phyloP scores from a whole-genome alignment of 78 protist species.

The Dictyostelium brefeldianum region DNA sequence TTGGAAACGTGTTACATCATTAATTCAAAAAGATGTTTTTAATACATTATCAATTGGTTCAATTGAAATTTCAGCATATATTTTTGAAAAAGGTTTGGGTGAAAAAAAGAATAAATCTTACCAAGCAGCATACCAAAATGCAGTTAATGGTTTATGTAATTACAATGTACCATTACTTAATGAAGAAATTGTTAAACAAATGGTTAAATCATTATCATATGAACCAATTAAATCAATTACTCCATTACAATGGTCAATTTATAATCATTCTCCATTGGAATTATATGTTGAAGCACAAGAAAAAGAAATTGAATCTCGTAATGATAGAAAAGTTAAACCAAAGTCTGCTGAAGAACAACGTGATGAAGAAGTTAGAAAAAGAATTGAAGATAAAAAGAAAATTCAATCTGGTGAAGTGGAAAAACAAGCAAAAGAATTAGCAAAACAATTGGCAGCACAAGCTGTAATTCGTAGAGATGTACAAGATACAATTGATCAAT shows the following conservation, averaged over 20 bases:
- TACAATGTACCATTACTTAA: conserved; percentile 19
- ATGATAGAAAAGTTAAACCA: conserved; percentile 26
- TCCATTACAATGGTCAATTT: conserved; percentile 45
- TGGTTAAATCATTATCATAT: neutral
- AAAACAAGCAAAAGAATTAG: conserved; percentile 51
- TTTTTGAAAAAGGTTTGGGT: conserved; percentile 39
- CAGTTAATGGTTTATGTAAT: neutral
- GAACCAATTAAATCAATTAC: conserved; percentile 8
- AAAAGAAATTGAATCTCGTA: neutral
- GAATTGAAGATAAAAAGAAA: conserved; percentile 56
- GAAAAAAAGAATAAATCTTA: neutral
- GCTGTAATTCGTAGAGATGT: conserved; percentile 46
- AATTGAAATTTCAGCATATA: neutral
- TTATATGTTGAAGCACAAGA: conserved; percentile 37
- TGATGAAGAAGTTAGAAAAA: conserved; percentile 38
- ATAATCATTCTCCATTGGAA: neutral
- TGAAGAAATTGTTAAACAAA: neutral
- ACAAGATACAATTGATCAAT: neutral
- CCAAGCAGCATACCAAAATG: conserved; percentile 39
- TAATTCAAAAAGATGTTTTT: neutral
- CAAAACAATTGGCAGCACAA: conserved; percentile 34
- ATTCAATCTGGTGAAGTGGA: conserved; percentile 65
- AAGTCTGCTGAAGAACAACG: conserved; percentile 57
- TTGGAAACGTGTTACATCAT: conserved; percentile 28
- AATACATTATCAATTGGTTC: neutral